phyloP scores from a whole-genome alignment of 176 grass and related monocot species.

The Cenchrus americanus region DNA sequence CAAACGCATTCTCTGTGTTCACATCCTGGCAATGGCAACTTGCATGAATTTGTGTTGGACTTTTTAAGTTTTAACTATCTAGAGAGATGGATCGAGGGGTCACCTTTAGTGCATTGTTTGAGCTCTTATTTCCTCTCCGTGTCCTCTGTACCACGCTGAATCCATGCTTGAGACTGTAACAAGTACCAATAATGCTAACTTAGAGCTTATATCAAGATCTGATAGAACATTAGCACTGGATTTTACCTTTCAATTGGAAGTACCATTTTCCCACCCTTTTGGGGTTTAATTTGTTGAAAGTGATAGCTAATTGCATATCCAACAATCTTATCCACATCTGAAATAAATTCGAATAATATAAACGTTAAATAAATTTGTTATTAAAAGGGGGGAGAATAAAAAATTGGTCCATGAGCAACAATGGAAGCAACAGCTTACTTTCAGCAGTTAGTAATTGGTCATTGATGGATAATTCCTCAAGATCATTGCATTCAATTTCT shows the following conservation, averaged over 20 bases:
- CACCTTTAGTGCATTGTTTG: slow-evolving; percentile 76
- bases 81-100: neutral
- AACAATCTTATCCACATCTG: slow-evolving; percentile 63
- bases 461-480: slow-evolving; percentile 70
- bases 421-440: slow-evolving; percentile 51
- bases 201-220: slow-evolving; percentile 32
- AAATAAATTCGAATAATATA: slow-evolving; percentile 32
- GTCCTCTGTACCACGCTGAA: slow-evolving; percentile 53
- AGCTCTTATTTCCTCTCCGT: slow-evolving; percentile 55
- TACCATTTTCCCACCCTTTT: slow-evolving; percentile 34
- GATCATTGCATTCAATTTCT: slow-evolving; percentile 63
- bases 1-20: slow-evolving; percentile 72
- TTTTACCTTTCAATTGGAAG: slow-evolving; percentile 48
- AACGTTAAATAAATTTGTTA: neutral
- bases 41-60: slow-evolving; percentile 17
- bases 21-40: slow-evolving; percentile 66
- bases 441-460: slow-evolving; percentile 67
- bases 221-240: neutral
- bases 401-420: neutral
- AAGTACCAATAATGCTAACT: slow-evolving; percentile 44
- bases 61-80: slow-evolving; percentile 7
- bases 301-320: slow-evolving; percentile 45
- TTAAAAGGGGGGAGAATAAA: neutral
- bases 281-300: neutral
- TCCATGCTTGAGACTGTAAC: slow-evolving; percentile 68